Conservation (phyloP, 805 yeast genomes). For the Yarrowia keelungensis region DNA sequence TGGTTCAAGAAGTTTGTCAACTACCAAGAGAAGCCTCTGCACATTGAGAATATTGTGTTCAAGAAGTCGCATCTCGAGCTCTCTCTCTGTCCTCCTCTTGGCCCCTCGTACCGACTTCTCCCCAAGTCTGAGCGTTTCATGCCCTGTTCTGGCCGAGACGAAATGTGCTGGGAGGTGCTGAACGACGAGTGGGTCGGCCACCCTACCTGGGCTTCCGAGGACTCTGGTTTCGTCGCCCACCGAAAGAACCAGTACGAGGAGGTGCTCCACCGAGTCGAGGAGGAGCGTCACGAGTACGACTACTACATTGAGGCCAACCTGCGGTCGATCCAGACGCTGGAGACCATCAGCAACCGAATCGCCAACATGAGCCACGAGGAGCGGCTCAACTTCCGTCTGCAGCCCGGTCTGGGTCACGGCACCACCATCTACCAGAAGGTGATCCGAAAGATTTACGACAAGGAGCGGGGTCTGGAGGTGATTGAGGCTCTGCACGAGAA, state of each 20-base stretch:
- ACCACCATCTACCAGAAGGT: conserved; percentile 95
- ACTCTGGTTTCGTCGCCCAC: conserved; percentile 98
- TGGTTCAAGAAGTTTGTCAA: conserved; percentile 96
- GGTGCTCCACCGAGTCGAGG: conserved; percentile 91
- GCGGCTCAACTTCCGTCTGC: conserved; percentile 81
- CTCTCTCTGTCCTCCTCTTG: conserved; percentile 89
- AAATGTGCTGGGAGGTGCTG: conserved; percentile 98
- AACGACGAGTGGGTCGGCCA: conserved; percentile 99
- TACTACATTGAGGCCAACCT: conserved; percentile 93
- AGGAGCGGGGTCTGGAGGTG: conserved; percentile 94
- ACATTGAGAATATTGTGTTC: conserved; percentile 83
- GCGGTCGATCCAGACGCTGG: conserved; percentile 93
- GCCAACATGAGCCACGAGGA: conserved; percentile 93
- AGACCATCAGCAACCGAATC: conserved; percentile 91
- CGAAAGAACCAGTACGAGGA: conserved; percentile 98
- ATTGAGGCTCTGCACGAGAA: conserved; percentile 94
- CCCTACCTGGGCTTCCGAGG: conserved; percentile 99
- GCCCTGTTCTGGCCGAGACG: conserved; percentile 99
- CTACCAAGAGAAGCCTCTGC: conserved; percentile 80
- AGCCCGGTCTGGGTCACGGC: conserved; percentile 92
- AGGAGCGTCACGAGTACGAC: conserved; percentile 97
- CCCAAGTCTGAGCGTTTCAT: conserved; percentile 93
- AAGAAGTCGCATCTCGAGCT: conserved; percentile 92
- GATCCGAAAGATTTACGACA: conserved; percentile 88
- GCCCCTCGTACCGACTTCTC: conserved; percentile 90